These are phyloP conservation scores for Kluyveromyces starmeri DNA, from an alignment of 805 yeast genomes.

Conservation along the genomic window DNA sequence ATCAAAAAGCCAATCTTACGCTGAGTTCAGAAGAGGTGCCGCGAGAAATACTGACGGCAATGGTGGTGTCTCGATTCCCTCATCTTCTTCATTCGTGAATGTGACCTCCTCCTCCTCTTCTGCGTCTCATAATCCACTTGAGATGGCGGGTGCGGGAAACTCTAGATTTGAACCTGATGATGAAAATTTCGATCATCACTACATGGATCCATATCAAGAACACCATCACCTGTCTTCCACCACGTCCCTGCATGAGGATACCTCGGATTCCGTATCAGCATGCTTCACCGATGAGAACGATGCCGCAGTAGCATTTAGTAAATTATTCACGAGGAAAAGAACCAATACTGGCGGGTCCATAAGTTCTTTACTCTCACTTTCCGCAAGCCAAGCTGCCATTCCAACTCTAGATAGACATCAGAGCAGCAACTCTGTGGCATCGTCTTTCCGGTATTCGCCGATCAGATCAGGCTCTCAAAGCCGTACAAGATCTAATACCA, in stretches of 20 bases:
- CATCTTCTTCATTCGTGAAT: neutral
- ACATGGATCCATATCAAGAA: conserved; percentile 8
- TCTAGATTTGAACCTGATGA: neutral
- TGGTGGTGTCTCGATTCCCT: neutral
- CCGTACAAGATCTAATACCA: conserved; percentile 24
- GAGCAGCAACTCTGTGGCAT: conserved; percentile 17
- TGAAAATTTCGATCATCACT: conserved; percentile 8
- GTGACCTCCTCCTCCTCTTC: neutral
- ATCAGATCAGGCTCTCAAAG: conserved; percentile 25
- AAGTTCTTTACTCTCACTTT: conserved; percentile 19
- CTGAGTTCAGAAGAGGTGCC: neutral
- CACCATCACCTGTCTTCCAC: conserved; percentile 3
- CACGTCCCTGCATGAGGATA: conserved; percentile 1
- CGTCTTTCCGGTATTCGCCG: conserved; percentile 24
- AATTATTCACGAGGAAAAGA: conserved; percentile 26
- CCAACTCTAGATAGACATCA: conserved; percentile 16
- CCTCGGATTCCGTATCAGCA: conserved; percentile 4
- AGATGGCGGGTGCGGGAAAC: neutral
- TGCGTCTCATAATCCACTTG: neutral
- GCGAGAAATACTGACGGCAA: neutral
- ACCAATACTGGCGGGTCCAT: conserved; percentile 26
- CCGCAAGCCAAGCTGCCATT: conserved; percentile 7
- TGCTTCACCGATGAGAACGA: conserved; percentile 24
- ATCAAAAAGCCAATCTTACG: neutral
- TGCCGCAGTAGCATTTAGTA: conserved; percentile 30